Evolutionary conservation across 768 basidiomycete genomes (phyloP).

Genomic region (Guyanaporus albipodus): DNA sequence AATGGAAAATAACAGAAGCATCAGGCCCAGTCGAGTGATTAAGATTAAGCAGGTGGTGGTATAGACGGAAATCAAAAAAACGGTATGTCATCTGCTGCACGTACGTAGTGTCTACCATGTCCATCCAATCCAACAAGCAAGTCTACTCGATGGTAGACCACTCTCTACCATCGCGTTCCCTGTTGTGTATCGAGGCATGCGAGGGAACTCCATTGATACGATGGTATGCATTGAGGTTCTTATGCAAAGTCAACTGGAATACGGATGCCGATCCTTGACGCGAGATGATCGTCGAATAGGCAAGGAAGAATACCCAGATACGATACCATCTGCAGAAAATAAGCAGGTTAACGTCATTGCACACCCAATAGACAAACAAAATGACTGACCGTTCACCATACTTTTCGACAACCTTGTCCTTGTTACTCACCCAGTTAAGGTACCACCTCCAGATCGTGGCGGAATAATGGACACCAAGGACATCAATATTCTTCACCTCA

Average conservation of each 20-base stretch:
- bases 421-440: slow-evolving; percentile 94
- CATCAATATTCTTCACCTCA: slow-evolving; percentile 94
- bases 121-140: background rate
- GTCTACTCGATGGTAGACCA: slow-evolving; percentile 25
- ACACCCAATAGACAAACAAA: too few relatives aligned
- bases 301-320: slow-evolving; percentile 96
- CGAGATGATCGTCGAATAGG: slow-evolving; percentile 80
- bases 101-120: slow-evolving; percentile 1
- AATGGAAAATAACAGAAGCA: too few relatives aligned
- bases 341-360: background rate
- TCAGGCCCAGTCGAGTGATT: slow-evolving; percentile 13
- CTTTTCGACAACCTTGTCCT: slow-evolving; percentile 80
- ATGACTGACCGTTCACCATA: slow-evolving; percentile 70
- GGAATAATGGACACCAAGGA: slow-evolving; percentile 95
- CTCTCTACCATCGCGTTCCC: slow-evolving; percentile 28
- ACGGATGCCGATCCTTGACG: slow-evolving; percentile 88
- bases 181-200: slow-evolving; percentile 77
- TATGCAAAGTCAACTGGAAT: slow-evolving; percentile 97
- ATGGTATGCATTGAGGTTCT: slow-evolving; percentile 95
- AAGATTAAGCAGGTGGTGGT: slow-evolving; percentile 26
- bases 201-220: slow-evolving; percentile 80
- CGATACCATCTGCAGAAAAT: slow-evolving; percentile 81
- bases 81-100: slow-evolving; percentile 8
- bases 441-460: slow-evolving; percentile 92
- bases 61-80: slow-evolving; percentile 12